Conservation (phyloP, 805 yeast species). For the Myxozyma sirexii region DNA sequence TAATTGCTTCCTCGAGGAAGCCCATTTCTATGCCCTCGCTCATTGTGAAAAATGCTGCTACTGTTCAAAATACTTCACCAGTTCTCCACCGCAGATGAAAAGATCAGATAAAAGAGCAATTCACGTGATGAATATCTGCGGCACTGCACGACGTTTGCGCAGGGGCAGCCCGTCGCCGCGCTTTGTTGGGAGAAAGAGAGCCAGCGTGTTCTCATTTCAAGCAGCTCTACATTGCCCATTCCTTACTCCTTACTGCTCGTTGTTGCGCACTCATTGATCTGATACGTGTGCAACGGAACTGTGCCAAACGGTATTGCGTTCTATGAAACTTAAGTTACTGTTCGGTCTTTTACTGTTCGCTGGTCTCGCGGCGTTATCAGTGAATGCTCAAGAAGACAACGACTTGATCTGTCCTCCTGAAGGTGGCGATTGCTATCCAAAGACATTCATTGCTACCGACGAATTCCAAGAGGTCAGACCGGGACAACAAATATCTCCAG, state of each 20-base stretch:
- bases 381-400: background rate
- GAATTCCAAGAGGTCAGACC: slow-evolving; percentile 72
- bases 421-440: slow-evolving; percentile 30
- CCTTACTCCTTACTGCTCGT: background rate
- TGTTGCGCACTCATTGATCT: background rate
- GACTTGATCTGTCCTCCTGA: slow-evolving; percentile 23
- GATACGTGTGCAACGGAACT: background rate
- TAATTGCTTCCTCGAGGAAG: slow-evolving; percentile 52
- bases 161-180: slow-evolving; percentile 4
- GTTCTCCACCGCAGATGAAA: background rate
- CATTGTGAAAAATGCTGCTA: slow-evolving; percentile 7
- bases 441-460: slow-evolving; percentile 58
- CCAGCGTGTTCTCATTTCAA: slow-evolving; percentile 7
- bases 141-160: background rate
- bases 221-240: background rate
- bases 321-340: background rate
- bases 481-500: slow-evolving; percentile 74
- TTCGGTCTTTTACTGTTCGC: background rate
- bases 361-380: background rate
- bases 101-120: slow-evolving; percentile 3
- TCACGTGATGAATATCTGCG: background rate
- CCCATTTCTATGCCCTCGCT: slow-evolving; percentile 4
- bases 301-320: background rate
- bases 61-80: too few species aligned
- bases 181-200: slow-evolving; percentile 1